A percentile compares a stretch with the other conserved stretches of the same genome.
phyloP scores from a whole-genome alignment of 495 filamentous ascomycete genomes.

The Aspergillus egyptiacus region DNA sequence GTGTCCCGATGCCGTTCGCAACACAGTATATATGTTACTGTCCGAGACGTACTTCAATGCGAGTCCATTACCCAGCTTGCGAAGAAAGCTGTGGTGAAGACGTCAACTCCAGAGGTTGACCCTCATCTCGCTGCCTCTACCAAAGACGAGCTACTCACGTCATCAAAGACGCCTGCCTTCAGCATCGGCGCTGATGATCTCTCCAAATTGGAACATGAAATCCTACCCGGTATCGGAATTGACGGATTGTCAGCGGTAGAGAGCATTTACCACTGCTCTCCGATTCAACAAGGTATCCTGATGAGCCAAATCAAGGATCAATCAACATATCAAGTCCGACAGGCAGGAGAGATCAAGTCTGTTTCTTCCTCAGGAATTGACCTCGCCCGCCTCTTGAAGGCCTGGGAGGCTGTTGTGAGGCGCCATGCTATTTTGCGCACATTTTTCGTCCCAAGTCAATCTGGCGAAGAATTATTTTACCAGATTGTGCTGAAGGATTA shows the following conservation, averaged over 20 bases:
- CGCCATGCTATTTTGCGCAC: slow-evolving; percentile 9
- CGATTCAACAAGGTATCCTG: slow-evolving; percentile 13
- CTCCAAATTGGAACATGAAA: neutral
- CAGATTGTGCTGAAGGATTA: slow-evolving; percentile 8
- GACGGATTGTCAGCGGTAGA: neutral
- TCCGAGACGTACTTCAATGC: slow-evolving; percentile 27
- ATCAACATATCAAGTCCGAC: slow-evolving; percentile 9
- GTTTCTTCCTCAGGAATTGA: neutral
- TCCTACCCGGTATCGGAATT: neutral
- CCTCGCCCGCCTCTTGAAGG: neutral
- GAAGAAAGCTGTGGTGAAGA: slow-evolving; percentile 3
- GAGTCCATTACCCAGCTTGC: slow-evolving; percentile 5
- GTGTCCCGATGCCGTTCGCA: slow-evolving; percentile 22
- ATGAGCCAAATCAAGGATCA: slow-evolving; percentile 11
- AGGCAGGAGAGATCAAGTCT: slow-evolving; percentile 1
- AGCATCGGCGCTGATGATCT: slow-evolving; percentile 1
- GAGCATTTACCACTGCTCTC: slow-evolving; percentile 12
- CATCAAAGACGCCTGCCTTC: neutral
- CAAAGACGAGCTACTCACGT: neutral
- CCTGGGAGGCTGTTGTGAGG: slow-evolving; percentile 7
- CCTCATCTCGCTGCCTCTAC: slow-evolving; percentile 1
- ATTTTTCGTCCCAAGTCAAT: slow-evolving; percentile 5
- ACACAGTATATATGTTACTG: slow-evolving; percentile 15
- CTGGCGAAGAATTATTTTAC: slow-evolving; percentile 7
- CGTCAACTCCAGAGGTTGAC: neutral